A percentile compares a stretch with the other conserved stretches of the same genome.
These are phyloP conservation scores for Pelargonium citronellum DNA, from an alignment of 441 rosid genomes.

Conservation along the genomic window DNA sequence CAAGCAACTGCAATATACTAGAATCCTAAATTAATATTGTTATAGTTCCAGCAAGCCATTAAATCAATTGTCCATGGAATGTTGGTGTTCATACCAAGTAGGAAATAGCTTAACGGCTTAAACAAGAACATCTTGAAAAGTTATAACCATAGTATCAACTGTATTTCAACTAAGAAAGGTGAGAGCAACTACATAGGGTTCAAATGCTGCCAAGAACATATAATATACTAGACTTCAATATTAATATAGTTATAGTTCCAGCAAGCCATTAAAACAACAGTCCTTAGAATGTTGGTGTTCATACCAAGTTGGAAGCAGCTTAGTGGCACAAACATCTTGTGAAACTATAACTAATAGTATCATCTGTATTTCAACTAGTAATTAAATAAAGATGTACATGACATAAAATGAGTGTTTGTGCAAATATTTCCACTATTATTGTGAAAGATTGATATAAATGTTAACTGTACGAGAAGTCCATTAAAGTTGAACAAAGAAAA, in stretches of 20 bases:
- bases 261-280: background rate
- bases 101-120: no score
- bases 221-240: background rate
- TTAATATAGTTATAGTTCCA: background rate
- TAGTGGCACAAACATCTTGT: background rate
- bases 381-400: no score
- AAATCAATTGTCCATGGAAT: background rate
- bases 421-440: background rate
- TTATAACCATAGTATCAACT: no score
- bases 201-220: background rate
- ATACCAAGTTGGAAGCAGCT: background rate
- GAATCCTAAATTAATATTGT: background rate
- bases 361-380: no score
- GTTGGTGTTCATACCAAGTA: no score
- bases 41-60: background rate
- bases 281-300: background rate
- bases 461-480: background rate
- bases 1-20: background rate
- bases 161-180: background rate
- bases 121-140: no score
- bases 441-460: background rate
- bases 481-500: constrained; percentile 4
- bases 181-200: background rate
- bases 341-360: background rate
- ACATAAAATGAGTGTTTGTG: background rate